Evolutionary conservation across 345 rosid species (phyloP).

Genomic region (Eutrema japonicum): DNA sequence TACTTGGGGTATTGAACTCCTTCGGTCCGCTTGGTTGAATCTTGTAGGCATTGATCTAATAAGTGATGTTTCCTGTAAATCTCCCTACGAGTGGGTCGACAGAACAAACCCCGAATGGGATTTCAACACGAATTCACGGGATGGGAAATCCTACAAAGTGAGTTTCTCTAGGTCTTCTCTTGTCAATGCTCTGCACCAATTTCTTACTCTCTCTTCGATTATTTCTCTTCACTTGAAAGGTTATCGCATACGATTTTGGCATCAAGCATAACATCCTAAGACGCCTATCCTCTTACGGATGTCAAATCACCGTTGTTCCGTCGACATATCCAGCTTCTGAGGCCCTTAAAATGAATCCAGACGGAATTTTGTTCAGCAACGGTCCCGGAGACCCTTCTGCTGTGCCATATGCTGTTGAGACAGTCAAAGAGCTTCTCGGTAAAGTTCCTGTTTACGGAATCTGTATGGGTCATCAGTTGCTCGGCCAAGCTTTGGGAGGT

Average conservation of each 20-base stretch:
- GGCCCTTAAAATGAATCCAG: constrained; percentile 80
- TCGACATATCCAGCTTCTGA: constrained; percentile 90
- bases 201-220: constrained; percentile 23
- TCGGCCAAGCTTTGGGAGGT: constrained; percentile 97
- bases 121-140: constrained; percentile 54
- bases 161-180: constrained; percentile 39
- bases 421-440: constrained; percentile 78
- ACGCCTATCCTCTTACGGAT: constrained; percentile 81
- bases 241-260: constrained; percentile 89
- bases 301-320: constrained; percentile 89
- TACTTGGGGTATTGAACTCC: background rate
- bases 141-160: constrained; percentile 57
- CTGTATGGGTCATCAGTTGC: constrained; percentile 98
- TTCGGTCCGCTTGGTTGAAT: constrained; percentile 25
- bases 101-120: constrained; percentile 80
- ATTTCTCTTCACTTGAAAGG: constrained; percentile 51
- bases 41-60: constrained; percentile 83
- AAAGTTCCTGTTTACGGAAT: constrained; percentile 94
- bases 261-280: constrained; percentile 91
- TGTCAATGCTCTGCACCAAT: constrained; percentile 4
- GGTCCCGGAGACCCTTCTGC: constrained; percentile 99
- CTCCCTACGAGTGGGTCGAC: constrained; percentile 85
- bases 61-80: constrained; percentile 74
- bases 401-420: constrained; percentile 90
- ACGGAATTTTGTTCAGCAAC: constrained; percentile 95